Conservation (phyloP, 2,329 filamentous ascomycete species). For the Claviceps pazoutovae region DNA sequence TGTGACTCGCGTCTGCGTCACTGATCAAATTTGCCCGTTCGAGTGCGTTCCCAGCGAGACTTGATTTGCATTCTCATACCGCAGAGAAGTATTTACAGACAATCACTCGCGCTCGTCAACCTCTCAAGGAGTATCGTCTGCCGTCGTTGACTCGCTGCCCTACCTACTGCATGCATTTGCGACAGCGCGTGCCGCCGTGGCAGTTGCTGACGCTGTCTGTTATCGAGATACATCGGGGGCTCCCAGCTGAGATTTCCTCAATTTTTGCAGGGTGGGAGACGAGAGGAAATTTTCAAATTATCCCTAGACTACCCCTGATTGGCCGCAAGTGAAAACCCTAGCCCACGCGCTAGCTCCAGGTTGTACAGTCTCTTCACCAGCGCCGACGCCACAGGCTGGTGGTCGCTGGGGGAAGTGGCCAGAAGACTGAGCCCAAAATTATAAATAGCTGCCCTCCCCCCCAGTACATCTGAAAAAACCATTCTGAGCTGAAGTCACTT, state of each 20-base stretch:
- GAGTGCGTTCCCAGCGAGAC: no score
- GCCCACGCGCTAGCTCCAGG: slow-evolving; percentile 22
- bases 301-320: slow-evolving; percentile 22
- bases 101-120: no score
- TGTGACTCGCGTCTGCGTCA: no score
- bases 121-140: no score
- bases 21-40: no score
- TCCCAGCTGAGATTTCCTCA: slow-evolving; percentile 16
- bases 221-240: slow-evolving; percentile 26
- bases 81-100: no score
- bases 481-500: slow-evolving; percentile 40
- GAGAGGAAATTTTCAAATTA: slow-evolving; percentile 25
- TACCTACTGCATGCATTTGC: no score
- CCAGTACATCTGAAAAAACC: slow-evolving; percentile 31
- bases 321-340: slow-evolving; percentile 17
- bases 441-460: slow-evolving; percentile 44
- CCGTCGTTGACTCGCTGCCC: no score
- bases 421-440: slow-evolving; percentile 31
- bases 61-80: no score
- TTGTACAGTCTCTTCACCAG: slow-evolving; percentile 20
- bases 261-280: slow-evolving; percentile 19
- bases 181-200: not conserved
- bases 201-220: no score
- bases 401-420: slow-evolving; percentile 28
- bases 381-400: slow-evolving; percentile 30